Base-by-base conservation (phyloP, 495 filamentous ascomycete species). In the Talaromyces nanjingensis region DNA sequence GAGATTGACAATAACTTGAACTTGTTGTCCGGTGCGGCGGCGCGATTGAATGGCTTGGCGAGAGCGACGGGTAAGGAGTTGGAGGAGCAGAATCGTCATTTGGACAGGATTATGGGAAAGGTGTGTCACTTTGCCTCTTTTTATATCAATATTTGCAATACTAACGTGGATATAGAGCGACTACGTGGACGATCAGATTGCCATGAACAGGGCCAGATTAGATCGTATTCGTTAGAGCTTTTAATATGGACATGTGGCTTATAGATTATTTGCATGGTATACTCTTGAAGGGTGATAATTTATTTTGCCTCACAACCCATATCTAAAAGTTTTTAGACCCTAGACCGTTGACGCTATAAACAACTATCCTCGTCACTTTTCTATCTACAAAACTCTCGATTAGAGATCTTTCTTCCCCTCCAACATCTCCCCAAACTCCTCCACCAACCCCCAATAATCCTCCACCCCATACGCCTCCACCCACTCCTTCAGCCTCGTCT, bases 81-180 rank as follows among this genome's bases (percentile, higher is more conserved):
- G 9, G 90, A 93, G 54, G 78, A 81, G 58, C 88, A 92, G 73
- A 93, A 93, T 73, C 78, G 79, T 64, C 81, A 88, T 66, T 81
- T 96, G 69, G 88, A 90, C 65, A 83, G 84, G 63, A 90, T 96
- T 66, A 86, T 76, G 57, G 74, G 73, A 52, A 92, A 93, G 87
- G 89, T 89, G 70, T 70, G 31, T 54, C 31, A 24, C 37, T 7
- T 59, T 33, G 52, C 22, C 49, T 39, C 55, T 22, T 1, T 24
- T 8, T n/a, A 22, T 22, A 22, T 33, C 8, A 53, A 20, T 27
- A 16, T 12, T 33, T 69, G 64, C 37, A 45, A 61, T 59, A 63
- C 76, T 79, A 71, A 78, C 66, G 34, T 31, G 9, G 49, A 31
- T 65, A 52, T 69, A 84, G 85, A 87, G 80, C 76, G 88, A 90